Evolutionary conservation across 805 yeast species (phyloP), one percentile per base, ranked within the genome.

Genomic region (Wickerhamiella dianesei): DNA sequence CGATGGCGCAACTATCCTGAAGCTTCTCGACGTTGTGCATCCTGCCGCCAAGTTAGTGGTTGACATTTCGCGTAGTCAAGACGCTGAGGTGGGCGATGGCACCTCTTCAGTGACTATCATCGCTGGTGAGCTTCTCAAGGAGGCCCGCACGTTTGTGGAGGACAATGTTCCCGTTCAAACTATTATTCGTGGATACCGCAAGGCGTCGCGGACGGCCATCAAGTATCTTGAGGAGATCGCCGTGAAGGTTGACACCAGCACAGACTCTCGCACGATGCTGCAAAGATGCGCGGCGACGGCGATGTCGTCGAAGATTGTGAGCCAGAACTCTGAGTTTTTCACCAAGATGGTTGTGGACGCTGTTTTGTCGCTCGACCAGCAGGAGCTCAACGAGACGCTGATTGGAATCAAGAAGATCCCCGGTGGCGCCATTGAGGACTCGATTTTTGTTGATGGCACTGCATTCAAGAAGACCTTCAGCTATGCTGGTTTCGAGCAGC

Each of bases 401-500:
- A 88, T 92, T 63, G 98, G 98, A 51, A 81, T 92, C 57, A 92
- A 92, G 65, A 88, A 85, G 65, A 83, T 92, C 47, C 77, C 95
- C 9, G 98, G 98, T 57, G 98, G 98, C 50, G 83, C 88, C 44
- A 82, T 92, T 78, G 96, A 89, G 62, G 97, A 92, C 59, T 82
- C 96, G 9, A 61, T 78, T 51, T 83, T 87, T 56, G 76, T 92
- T 45, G 76, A 84, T 56, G 98, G 98, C 61, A 97, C 92, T 50
- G 98, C 96, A 2, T 92, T 92, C 68, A 86, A 92, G 61, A 92
- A 92, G 70, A 88, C 98, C 0, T 92, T 92, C 59, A 82, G 96
- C 21, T 92, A 92, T 59, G 98, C 98, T 42, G 98, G 98, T 2
- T 92, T 92, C 63, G 98, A 92, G 67, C 98, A 92, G 70, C 98